phyloP scores from a whole-genome alignment of 768 basidiomycete genomes.

The Dacryopinax primogenitus region DNA sequence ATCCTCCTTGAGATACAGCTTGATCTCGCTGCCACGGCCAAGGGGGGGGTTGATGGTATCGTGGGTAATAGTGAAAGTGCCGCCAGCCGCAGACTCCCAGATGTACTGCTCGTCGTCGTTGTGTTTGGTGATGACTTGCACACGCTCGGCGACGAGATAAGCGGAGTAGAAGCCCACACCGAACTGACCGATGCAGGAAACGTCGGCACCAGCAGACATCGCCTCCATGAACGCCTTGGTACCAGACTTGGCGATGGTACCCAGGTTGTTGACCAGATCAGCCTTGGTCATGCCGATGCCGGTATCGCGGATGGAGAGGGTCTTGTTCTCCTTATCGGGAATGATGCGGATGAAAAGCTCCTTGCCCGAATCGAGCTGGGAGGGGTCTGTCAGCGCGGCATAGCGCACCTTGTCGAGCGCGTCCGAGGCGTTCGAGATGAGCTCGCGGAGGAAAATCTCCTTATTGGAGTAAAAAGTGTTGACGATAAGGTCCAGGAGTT shows the following conservation, averaged over 20 bases:
- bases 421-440: conserved; percentile 96
- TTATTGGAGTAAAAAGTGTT: conserved; percentile 99
- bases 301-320: conserved; percentile 81
- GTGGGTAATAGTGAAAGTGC: conserved; percentile 95
- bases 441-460: conserved; percentile 98
- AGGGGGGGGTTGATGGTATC: conserved; percentile 83
- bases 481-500: conserved; percentile 97
- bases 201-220: conserved; percentile 38
- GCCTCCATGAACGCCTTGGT: conserved; percentile 99
- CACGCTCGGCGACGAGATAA: conserved; percentile 96
- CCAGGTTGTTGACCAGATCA: conserved; percentile 98
- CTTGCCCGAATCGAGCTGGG: conserved; percentile 77
- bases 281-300: conserved; percentile 99
- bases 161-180: conserved; percentile 99
- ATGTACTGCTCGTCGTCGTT: conserved; percentile 99
- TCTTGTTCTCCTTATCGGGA: conserved; percentile 92
- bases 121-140: conserved; percentile 98
- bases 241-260: conserved; percentile 89
- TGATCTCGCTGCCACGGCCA: conserved; percentile 86
- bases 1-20: conserved; percentile 93
- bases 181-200: conserved; percentile 91
- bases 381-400: conserved; percentile 84
- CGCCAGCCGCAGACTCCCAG: conserved; percentile 99
- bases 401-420: conserved; percentile 99
- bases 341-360: conserved; percentile 89